Base-by-base conservation (phyloP, 257 asterid genomes). In the Misopates orontium region DNA sequence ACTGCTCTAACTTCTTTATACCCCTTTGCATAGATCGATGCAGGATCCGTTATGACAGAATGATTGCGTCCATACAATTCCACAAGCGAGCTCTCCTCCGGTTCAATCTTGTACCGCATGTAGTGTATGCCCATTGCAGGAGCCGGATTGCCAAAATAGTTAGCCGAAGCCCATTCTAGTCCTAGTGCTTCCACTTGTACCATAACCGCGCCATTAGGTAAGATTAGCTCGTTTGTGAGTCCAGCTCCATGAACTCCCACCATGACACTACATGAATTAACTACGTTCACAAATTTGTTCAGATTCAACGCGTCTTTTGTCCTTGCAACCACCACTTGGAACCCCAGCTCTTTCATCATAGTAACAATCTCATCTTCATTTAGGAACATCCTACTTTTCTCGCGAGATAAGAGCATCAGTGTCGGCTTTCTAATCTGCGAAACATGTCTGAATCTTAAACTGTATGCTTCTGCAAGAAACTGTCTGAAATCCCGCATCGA, bases 221-320 rank as follows among this genome's bases (percentile, higher is more conserved):
- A 68, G 81, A 88, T 83, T 51, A 88, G 9, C 44, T 77, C 84
- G 45, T 85, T 80, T 0, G 91, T 80, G 16, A 85, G 76, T 15
- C 87, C 91, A 0, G 89, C 91, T 4, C 89, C 96, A 32, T 85
- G 96, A 40, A 72, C 87, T 14, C 86, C 94, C 32, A 84, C 84
- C 50, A 85, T 69, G n/a, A 88, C 89, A 10, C 77, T 42, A 48
- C 89, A 76, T 2, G 83, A 77, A 75, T 82, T 82, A 11, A 83
- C 73, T 17, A 51, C 31, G 21, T 32, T 56, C 44, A 76, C 72
- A 21, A 77, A 73, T 47, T 65, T 60, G 42, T 72, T 56, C 31
- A 83, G 58, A 47, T 80, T 64, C 5, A 28, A 19, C 31, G 80
- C 74, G 51, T 67, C 57, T 8, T 77, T 45, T 0, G 72, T 31